Evolutionary conservation across 2,329 filamentous ascomycete genomes (phyloP), one percentile per base, ranked within the genome.

Genomic region (Leptographium flavum): DNA sequence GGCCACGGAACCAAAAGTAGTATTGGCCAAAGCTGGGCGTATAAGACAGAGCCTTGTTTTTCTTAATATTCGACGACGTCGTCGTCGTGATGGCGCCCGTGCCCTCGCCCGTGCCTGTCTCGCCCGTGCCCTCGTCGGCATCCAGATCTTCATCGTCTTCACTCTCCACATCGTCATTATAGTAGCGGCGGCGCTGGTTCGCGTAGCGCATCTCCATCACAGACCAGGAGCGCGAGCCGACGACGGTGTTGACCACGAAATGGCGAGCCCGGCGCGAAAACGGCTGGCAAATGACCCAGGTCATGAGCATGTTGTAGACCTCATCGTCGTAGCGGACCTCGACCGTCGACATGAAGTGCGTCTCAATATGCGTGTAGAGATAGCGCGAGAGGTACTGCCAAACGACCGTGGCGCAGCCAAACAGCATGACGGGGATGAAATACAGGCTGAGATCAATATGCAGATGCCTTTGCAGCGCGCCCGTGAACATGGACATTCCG

Each of bases 241-340:
- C 56, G 53, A 73, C 74, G 6, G 77, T 80, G 55, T 79, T 80
- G 35, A 76, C 81, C 11, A 83, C 68, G 51, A 83, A 81, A 38
- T 70, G 69, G 14, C 76, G 74, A 0, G 78, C 73, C 5, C 64
- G 62, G 49, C 72, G 68, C 19, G 76, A 68, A 51, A 83, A 83
- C 4, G 63, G 58, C 58, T 85, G 80, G 30, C 65, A 61, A 2
- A 79, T 69, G 3, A 84, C 69, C 81, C 81, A 85, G 23, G 68
- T 69, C 77, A 84, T 83, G 35, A 84, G 55, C 54, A 83, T 81
- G 55, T 79, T 79, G 63, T 83, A 85, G 46, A 82, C 74, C 57
- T 85, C 81, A 53, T 86, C 81, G 47, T 84, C 79, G 25, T 74
- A 70, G 38, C 77, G 71, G 33, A 86, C 73, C 52, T 80, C 74